phyloP scores from a whole-genome alignment of 2,329 filamentous ascomycete species.

The Pseudogymnoascus sp. region DNA sequence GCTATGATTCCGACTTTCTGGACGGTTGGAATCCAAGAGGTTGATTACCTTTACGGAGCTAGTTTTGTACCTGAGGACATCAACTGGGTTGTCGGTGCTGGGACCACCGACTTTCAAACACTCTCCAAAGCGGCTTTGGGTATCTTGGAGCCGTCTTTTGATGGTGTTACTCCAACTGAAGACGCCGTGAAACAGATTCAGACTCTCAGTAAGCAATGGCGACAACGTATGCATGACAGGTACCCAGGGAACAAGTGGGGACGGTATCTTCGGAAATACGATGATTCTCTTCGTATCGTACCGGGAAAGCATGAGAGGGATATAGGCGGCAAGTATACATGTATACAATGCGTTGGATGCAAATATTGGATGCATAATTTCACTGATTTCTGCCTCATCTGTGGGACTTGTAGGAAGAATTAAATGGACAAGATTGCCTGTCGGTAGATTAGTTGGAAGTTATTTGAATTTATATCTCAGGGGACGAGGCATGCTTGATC shows the following conservation, averaged over 20 bases:
- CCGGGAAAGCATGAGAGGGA: background rate
- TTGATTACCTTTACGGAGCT: background rate
- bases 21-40: background rate
- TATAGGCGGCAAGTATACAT: background rate
- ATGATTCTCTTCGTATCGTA: background rate
- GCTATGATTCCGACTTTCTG: background rate
- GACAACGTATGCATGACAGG: background rate
- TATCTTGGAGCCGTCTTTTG: background rate
- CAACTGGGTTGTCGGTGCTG: background rate
- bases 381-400: background rate
- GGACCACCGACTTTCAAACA: background rate
- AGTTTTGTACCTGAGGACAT: background rate
- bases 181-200: background rate
- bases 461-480: background rate
- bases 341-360: background rate
- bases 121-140: background rate
- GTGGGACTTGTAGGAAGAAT: background rate
- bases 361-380: background rate
- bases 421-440: background rate
- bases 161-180: background rate
- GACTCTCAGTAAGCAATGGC: background rate
- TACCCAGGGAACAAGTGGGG: background rate
- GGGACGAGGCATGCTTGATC: no score
- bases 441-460: background rate
- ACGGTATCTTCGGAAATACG: background rate